A percentile compares a stretch with the other conserved stretches of the same genome.
Conservation (phyloP, 495 filamentous ascomycete genomes). For the Xanthoparmelia taractica region DNA sequence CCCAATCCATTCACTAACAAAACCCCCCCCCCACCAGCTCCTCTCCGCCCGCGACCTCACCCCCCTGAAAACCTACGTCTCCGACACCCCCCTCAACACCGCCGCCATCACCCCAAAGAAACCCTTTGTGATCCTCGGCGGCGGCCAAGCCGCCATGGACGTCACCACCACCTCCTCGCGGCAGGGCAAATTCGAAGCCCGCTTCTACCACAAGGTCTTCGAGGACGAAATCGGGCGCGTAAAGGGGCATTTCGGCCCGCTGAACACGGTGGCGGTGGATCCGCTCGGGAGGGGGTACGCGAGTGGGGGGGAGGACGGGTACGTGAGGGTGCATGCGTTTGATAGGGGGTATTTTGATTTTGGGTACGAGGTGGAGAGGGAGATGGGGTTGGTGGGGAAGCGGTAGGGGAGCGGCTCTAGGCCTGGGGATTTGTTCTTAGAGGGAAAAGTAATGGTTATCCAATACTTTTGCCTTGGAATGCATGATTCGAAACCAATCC, state of each 20-base stretch:
- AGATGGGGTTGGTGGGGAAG: conserved; percentile 31
- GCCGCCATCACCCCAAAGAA: conserved; percentile 89
- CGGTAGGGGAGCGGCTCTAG: conserved; percentile 5
- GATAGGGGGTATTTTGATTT: conserved; percentile 98
- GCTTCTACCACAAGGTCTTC: conserved; percentile 99
- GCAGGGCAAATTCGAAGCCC: conserved; percentile 97
- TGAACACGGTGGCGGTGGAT: conserved; percentile 84
- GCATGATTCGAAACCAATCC: too few relatives aligned
- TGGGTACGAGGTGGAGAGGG: conserved; percentile 92
- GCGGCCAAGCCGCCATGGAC: conserved; percentile 97
- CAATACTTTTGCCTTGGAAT: neutral
- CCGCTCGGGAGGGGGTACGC: conserved; percentile 85
- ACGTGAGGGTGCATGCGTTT: conserved; percentile 97
- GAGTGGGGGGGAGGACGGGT: conserved; percentile 94
- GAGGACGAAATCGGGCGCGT: conserved; percentile 97
- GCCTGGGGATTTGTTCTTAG: neutral
- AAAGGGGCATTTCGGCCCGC: conserved; percentile 90
- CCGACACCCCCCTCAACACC: conserved; percentile 96
- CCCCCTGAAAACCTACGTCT: conserved; percentile 80
- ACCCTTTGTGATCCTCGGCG: conserved; percentile 93
- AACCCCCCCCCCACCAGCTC: conserved; percentile 46
- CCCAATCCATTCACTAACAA: neutral
- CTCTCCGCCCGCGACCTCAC: conserved; percentile 75
- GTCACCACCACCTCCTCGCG: conserved; percentile 91
- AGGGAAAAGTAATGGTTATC: neutral